Percentiles rank a stretch among this genome's conserved stretches.
These are phyloP conservation scores for Micractinium sp. DNA, from an alignment of 139 green algal genomes.

Conservation along the genomic window DNA sequence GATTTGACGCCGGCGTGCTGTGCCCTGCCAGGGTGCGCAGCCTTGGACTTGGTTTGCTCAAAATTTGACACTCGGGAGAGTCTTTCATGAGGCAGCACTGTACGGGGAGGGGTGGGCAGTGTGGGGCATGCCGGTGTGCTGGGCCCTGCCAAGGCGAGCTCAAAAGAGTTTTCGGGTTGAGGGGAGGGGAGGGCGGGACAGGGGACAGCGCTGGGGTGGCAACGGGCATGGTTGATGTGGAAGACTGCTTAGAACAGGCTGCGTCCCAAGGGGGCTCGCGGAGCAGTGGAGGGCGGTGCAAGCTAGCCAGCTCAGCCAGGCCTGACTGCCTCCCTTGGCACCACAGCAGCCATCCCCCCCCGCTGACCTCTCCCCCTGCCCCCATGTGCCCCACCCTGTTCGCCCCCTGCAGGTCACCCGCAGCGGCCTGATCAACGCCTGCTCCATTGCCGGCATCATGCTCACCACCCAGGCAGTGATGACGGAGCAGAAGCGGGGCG, in stretches of 20 bases:
- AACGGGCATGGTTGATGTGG: too few species aligned
- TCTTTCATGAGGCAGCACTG: too few species aligned
- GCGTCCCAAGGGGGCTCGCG: too few species aligned
- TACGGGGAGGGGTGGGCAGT: too few species aligned
- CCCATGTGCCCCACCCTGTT: neutral
- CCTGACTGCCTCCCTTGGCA: too few species aligned
- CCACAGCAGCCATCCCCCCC: too few species aligned
- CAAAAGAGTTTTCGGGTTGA: too few species aligned
- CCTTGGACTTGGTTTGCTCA: neutral
- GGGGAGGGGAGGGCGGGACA: too few species aligned
- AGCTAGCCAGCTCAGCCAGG: neutral
- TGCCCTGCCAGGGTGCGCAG: conserved; percentile 91
- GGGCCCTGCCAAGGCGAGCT: conserved; percentile 93
- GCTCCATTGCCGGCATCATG: conserved; percentile 98
- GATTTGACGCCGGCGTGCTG: conserved; percentile 88
- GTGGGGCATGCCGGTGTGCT: conserved; percentile 84
- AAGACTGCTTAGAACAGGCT: too few species aligned
- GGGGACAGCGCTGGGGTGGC: too few species aligned
- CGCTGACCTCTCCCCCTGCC: neutral
- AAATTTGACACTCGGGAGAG: too few species aligned
- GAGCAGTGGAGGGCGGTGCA: neutral
- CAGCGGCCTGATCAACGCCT: conserved; percentile 89
- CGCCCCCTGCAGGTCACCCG: conserved; percentile 76
- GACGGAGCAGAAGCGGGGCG: conserved; percentile 76
- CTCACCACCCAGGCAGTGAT: conserved; percentile 98